Conservation (phyloP, 768 basidiomycete species). For the Phylloporus arenicola region DNA sequence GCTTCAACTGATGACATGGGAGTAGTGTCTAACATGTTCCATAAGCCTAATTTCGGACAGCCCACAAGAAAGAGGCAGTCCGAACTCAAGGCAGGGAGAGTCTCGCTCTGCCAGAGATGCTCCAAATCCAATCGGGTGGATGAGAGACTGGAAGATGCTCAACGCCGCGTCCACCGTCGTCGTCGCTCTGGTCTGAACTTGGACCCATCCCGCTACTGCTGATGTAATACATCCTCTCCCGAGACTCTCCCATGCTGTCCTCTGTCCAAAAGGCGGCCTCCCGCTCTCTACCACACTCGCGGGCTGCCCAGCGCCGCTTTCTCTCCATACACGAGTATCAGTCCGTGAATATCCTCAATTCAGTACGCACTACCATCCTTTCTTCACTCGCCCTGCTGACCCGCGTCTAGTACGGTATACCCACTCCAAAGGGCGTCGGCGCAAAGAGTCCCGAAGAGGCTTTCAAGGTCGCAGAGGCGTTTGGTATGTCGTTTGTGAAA, state of each 20-base stretch:
- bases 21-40: slow-evolving; percentile 42
- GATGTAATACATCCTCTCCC: slow-evolving; percentile 31
- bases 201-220: slow-evolving; percentile 28
- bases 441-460: slow-evolving; percentile 90
- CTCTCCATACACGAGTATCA: slow-evolving; percentile 99
- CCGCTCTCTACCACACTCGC: slow-evolving; percentile 27
- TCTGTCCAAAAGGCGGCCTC: slow-evolving; percentile 63
- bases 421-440: slow-evolving; percentile 85
- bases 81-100: slow-evolving; percentile 77
- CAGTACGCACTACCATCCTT: slow-evolving; percentile 46
- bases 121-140: slow-evolving; percentile 38
- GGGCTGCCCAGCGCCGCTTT: slow-evolving; percentile 84
- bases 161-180: slow-evolving; percentile 60
- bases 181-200: slow-evolving; percentile 54
- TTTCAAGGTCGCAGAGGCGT: slow-evolving; percentile 79
- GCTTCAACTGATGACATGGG: slow-evolving; percentile 13
- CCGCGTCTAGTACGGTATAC: slow-evolving; percentile 81
- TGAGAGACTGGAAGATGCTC: slow-evolving; percentile 67
- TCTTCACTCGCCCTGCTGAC: neutral
- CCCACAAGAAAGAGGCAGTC: slow-evolving; percentile 43
- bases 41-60: slow-evolving; percentile 76
- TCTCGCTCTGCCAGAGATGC: slow-evolving; percentile 59
- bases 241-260: slow-evolving; percentile 35
- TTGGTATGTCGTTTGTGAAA: slow-evolving; percentile 48
- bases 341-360: slow-evolving; percentile 90